Evolutionary conservation across 2,329 filamentous ascomycete genomes (phyloP).

Genomic region (Tolypocladium tundrense): DNA sequence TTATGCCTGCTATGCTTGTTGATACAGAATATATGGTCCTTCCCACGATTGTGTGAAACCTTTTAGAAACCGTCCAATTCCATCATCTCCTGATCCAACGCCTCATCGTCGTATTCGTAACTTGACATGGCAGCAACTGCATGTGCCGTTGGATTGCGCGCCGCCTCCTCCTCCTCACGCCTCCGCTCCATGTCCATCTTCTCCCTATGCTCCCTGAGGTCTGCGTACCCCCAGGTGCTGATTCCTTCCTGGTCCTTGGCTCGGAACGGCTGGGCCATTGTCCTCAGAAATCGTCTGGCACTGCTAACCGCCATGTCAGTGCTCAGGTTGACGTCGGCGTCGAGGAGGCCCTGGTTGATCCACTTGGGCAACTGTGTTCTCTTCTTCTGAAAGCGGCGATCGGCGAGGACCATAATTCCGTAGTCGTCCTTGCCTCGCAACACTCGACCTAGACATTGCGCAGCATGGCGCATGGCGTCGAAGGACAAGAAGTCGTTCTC

Average conservation of each 20-base stretch:
- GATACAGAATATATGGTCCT: neutral
- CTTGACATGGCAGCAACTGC: constrained; percentile 19
- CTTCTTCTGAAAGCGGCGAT: constrained; percentile 89
- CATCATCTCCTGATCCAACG: constrained; percentile 46
- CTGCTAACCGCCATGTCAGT: constrained; percentile 90
- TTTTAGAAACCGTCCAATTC: constrained; percentile 29
- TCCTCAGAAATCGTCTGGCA: constrained; percentile 79
- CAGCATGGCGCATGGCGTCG: constrained; percentile 98
- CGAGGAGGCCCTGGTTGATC: constrained; percentile 82
- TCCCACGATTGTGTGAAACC: neutral
- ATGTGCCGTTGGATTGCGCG: constrained; percentile 13
- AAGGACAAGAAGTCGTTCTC: constrained; percentile 98
- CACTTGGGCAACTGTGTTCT: constrained; percentile 85
- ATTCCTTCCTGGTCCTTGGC: constrained; percentile 81
- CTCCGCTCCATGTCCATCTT: constrained; percentile 62
- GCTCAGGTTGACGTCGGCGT: constrained; percentile 80
- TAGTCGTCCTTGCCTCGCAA: constrained; percentile 96
- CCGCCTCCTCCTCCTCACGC: constrained; percentile 43
- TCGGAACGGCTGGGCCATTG: constrained; percentile 86
- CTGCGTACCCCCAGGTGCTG: constrained; percentile 78
- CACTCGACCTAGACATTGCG: constrained; percentile 90
- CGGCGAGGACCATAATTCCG: constrained; percentile 97
- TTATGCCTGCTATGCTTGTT: neutral
- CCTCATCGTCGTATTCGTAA: constrained; percentile 43
- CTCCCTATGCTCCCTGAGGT: constrained; percentile 68